phyloP scores from a whole-genome alignment of 805 yeast species.

The Candida ponderosae region DNA sequence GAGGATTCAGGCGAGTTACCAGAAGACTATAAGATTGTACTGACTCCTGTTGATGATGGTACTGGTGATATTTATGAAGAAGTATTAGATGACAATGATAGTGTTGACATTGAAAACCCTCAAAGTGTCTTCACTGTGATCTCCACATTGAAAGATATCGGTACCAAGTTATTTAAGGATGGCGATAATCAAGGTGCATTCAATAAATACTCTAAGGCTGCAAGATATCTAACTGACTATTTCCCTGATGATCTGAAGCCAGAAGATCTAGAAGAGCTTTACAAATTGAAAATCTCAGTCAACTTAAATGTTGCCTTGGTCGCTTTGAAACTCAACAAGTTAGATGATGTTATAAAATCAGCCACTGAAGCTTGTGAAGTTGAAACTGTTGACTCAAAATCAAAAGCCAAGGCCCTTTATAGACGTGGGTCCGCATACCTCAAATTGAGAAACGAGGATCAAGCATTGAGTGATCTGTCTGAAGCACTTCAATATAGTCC shows the following conservation, averaged over 20 bases:
- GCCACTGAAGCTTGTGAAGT: slow-evolving; percentile 62
- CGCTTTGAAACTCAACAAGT: slow-evolving; percentile 54
- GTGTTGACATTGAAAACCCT: slow-evolving; percentile 50
- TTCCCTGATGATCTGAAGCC: slow-evolving; percentile 62
- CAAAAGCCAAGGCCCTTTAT: slow-evolving; percentile 78
- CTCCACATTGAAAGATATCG: slow-evolving; percentile 61
- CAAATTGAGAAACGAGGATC: slow-evolving; percentile 57
- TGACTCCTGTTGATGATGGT: slow-evolving; percentile 56
- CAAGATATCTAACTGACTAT: slow-evolving; percentile 60
- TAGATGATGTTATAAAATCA: slow-evolving; percentile 45
- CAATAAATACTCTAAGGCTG: slow-evolving; percentile 67
- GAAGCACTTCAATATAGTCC: slow-evolving; percentile 61
- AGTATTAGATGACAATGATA: slow-evolving; percentile 63
- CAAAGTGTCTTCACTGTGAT: slow-evolving; percentile 63
- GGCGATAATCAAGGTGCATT: slow-evolving; percentile 51
- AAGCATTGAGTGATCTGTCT: slow-evolving; percentile 58
- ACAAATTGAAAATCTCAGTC: slow-evolving; percentile 53
- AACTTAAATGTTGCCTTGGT: slow-evolving; percentile 70
- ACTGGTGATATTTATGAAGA: slow-evolving; percentile 83
- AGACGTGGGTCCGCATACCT: slow-evolving; percentile 77
- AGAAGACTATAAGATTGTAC: slow-evolving; percentile 35
- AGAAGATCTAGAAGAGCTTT: slow-evolving; percentile 41
- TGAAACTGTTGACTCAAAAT: slow-evolving; percentile 50
- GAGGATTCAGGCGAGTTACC: slow-evolving; percentile 74
- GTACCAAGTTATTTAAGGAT: slow-evolving; percentile 66